A percentile compares a stretch with the other conserved stretches of the same genome.
These are phyloP conservation scores for Calycina marina DNA, from an alignment of 2,329 filamentous ascomycete species.

Conservation along the genomic window DNA sequence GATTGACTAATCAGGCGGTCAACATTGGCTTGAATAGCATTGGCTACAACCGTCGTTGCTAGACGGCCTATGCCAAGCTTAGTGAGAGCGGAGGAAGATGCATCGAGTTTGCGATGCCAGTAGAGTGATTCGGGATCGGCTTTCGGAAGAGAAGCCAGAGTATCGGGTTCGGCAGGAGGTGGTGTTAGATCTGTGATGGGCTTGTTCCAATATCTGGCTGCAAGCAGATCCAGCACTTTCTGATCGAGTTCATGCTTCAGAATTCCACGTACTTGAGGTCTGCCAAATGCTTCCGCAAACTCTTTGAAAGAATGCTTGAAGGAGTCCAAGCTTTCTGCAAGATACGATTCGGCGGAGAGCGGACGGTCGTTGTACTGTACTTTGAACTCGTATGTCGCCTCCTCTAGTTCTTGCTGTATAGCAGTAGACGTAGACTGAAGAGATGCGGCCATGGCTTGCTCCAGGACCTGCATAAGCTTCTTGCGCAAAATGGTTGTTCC, in stretches of 20 bases:
- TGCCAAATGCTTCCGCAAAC: constrained; percentile 79
- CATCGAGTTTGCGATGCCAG: constrained; percentile 90
- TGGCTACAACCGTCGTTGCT: constrained; percentile 81
- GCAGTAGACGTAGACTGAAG: constrained; percentile 80
- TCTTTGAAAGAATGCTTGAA: constrained; percentile 98
- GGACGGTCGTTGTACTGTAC: constrained; percentile 98
- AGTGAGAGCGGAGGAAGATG: constrained; percentile 76
- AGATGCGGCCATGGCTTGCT: constrained; percentile 92
- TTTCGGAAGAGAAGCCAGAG: constrained; percentile 65
- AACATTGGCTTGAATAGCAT: constrained; percentile 72
- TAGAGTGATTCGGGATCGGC: constrained; percentile 74
- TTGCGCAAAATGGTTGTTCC: constrained; percentile 80
- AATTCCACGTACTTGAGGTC: constrained; percentile 75
- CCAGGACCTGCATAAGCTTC: constrained; percentile 92
- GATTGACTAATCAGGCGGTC: constrained; percentile 66
- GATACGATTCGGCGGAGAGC: constrained; percentile 86
- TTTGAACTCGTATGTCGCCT: constrained; percentile 97
- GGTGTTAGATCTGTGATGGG: constrained; percentile 72
- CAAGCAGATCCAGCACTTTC: constrained; percentile 81
- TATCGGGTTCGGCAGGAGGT: constrained; percentile 52
- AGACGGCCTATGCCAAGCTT: constrained; percentile 88
- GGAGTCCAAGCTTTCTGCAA: constrained; percentile 84
- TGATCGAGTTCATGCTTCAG: constrained; percentile 90
- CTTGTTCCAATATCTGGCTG: constrained; percentile 94
- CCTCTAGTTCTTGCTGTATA: constrained; percentile 87